Evolutionary conservation across 495 filamentous ascomycete species (phyloP).

Genomic region (Trichocladium uniseriatum): DNA sequence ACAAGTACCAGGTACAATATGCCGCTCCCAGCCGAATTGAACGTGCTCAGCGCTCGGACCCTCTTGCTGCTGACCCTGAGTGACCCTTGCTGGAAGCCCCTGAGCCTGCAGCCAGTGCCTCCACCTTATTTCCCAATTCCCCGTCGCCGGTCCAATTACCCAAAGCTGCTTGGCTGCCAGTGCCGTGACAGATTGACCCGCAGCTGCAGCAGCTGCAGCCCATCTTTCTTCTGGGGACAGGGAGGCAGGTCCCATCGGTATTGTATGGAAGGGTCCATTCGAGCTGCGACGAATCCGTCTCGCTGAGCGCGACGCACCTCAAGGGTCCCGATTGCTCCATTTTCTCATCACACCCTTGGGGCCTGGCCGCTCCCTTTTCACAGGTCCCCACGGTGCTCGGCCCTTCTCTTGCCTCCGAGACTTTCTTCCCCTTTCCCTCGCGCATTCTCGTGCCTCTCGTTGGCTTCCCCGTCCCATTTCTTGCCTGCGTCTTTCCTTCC

Average conservation of each 20-base stretch:
- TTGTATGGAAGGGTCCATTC: background rate
- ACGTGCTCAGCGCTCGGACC: too few relatives aligned
- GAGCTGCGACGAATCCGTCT: slow-evolving; percentile 12
- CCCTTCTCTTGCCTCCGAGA: slow-evolving; percentile 8
- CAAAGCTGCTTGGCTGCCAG: slow-evolving; percentile 15
- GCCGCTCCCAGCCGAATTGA: too few relatives aligned
- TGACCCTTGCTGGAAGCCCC: slow-evolving; percentile 16
- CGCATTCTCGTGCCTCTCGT: background rate
- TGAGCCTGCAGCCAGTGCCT: slow-evolving; percentile 10
- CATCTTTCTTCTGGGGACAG: slow-evolving; percentile 4
- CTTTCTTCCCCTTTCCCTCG: slow-evolving; percentile 7
- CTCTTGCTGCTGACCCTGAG: slow-evolving; percentile 16
- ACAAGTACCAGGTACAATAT: too few relatives aligned
- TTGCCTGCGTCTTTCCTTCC: slow-evolving; percentile 1
- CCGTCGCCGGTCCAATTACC: slow-evolving; percentile 8
- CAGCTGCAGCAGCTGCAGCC: slow-evolving; percentile 12
- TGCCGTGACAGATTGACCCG: slow-evolving; percentile 1
- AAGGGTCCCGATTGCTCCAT: slow-evolving; percentile 9
- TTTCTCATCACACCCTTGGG: background rate
- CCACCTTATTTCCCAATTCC: slow-evolving; percentile 26
- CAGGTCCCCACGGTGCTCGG: slow-evolving; percentile 6
- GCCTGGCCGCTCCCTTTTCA: background rate
- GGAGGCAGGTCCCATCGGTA: too few relatives aligned
- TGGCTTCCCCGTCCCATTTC: slow-evolving; percentile 8
- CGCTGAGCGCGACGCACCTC: slow-evolving; percentile 14